phyloP scores from a whole-genome alignment of 768 basidiomycete genomes.

The Rhodotorula kratochvilovae region DNA sequence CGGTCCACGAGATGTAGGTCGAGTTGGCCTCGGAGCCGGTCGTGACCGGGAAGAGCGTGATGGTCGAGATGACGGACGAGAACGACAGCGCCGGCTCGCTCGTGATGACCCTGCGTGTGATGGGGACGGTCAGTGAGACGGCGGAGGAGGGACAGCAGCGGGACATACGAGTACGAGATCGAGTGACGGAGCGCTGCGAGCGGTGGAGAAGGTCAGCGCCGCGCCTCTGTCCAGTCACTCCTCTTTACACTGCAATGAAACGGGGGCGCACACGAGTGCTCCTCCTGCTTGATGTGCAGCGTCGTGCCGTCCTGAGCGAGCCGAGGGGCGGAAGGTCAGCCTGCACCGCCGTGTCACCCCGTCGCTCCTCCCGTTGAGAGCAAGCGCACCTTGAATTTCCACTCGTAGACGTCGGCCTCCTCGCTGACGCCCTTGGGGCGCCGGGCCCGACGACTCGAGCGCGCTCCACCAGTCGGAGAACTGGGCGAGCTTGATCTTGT shows the following conservation, averaged over 20 bases:
- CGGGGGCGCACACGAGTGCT: slow-evolving; percentile 32
- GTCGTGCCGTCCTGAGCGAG: slow-evolving; percentile 40
- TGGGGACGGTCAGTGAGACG: no score
- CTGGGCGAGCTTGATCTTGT: slow-evolving; percentile 42
- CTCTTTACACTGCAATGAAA: background rate
- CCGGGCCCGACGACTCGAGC: slow-evolving; percentile 29
- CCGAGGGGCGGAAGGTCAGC: background rate
- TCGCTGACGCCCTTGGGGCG: slow-evolving; percentile 34
- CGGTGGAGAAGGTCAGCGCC: background rate
- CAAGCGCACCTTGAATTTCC: slow-evolving; percentile 41
- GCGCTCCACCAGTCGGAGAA: slow-evolving; percentile 40
- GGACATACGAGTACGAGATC: slow-evolving; percentile 39
- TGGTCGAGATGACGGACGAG: slow-evolving; percentile 45
- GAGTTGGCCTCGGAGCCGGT: slow-evolving; percentile 38
- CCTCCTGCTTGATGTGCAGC: slow-evolving; percentile 46
- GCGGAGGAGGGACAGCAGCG: no score
- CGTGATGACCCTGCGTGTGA: slow-evolving; percentile 44
- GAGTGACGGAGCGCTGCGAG: slow-evolving; percentile 41
- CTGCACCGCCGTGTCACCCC: background rate
- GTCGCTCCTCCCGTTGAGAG: background rate
- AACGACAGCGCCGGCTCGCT: slow-evolving; percentile 44
- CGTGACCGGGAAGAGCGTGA: slow-evolving; percentile 44
- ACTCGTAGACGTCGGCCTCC: slow-evolving; percentile 41
- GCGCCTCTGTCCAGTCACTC: no score
- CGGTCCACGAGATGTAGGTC: slow-evolving; percentile 44